Base-by-base conservation (phyloP, 1,284 basidiomycete genomes). In the Crucibulum parvulum region DNA sequence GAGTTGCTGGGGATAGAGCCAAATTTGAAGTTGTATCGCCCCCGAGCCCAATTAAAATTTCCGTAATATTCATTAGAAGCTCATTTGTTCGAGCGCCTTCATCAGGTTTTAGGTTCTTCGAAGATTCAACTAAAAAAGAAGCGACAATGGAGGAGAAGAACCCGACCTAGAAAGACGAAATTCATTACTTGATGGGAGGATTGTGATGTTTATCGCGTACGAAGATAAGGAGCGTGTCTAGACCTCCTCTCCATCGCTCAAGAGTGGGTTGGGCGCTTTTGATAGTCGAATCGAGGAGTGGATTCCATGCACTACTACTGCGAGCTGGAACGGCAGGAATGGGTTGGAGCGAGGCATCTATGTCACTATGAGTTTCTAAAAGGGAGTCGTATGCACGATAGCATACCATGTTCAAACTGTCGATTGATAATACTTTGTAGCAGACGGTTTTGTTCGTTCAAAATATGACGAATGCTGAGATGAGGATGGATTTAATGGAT, bases 281-380 rank as follows among this genome's bases (percentile, higher is more conserved):
- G 13, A 63, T 34, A 9, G 57, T 57, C 18, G 60, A 62, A 13
- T 41, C 45, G 2, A 62, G 43, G 3, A 62, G 47, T 2, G 62
- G 54, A 18, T 62, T 62, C 62, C 60, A 64, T 6, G 57, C 60
- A 35, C 56, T 61, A 43, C 53, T 43, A 37, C 59, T 63, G 24
- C 59, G 59, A 35, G 52, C 62, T 18, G 62, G 57, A 24, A 64
- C 54, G 18, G 47, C n/a, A 50, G 47, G 47, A 24, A 50, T 11
- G 31, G 47, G 47, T 50, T 50, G 47, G n/a, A 50, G 47, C 3
- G 47, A 50, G 10, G 18, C 11, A 24, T 50, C 47, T 50, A 10
- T 4, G 4, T 13, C 4, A 50, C 3, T 16, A 3, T 43, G 16
- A 43, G 16, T 43, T 13, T 43, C 13, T 43, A 43, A 13, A 16